phyloP scores from a whole-genome alignment of 2,329 filamentous ascomycete species.

The Penicillium corylophilum region DNA sequence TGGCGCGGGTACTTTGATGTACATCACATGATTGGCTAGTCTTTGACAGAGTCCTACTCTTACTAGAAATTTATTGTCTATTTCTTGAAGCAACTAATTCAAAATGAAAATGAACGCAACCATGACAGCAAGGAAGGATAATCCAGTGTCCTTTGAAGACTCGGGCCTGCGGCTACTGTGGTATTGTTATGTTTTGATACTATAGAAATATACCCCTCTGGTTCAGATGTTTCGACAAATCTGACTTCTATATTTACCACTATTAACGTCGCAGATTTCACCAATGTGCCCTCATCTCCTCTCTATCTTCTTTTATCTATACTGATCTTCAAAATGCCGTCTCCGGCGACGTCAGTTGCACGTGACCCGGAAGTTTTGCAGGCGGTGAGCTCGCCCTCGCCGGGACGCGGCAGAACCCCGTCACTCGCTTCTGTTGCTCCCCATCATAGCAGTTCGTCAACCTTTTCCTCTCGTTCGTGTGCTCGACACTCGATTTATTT shows the following conservation, averaged over 20 bases:
- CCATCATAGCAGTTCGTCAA: conserved; percentile 23
- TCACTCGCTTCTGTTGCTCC: conserved; percentile 29
- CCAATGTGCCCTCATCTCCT: neutral
- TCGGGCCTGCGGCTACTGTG: neutral
- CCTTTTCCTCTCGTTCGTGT: conserved; percentile 15
- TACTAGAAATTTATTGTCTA: neutral
- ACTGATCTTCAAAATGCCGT: neutral
- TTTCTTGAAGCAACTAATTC: neutral
- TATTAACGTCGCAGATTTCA: neutral
- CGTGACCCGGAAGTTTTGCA: conserved; percentile 22
- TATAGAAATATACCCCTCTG: neutral
- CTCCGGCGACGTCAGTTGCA: conserved; percentile 23
- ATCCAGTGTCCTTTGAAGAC: neutral
- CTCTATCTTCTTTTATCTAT: neutral
- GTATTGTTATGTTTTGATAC: neutral
- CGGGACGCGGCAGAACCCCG: conserved; percentile 26
- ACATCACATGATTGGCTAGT: conserved; percentile 21
- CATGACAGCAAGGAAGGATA: neutral
- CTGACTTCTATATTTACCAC: neutral
- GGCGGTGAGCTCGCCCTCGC: conserved; percentile 23
- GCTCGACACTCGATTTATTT: conserved; percentile 13
- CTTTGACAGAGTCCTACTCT: neutral
- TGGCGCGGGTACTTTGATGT: conserved; percentile 17
- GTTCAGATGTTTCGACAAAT: neutral
- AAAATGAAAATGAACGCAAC: neutral